Evolutionary conservation across 768 basidiomycete genomes (phyloP), one percentile per base, ranked within the genome.

Genomic region (Lactarius trivialis): DNA sequence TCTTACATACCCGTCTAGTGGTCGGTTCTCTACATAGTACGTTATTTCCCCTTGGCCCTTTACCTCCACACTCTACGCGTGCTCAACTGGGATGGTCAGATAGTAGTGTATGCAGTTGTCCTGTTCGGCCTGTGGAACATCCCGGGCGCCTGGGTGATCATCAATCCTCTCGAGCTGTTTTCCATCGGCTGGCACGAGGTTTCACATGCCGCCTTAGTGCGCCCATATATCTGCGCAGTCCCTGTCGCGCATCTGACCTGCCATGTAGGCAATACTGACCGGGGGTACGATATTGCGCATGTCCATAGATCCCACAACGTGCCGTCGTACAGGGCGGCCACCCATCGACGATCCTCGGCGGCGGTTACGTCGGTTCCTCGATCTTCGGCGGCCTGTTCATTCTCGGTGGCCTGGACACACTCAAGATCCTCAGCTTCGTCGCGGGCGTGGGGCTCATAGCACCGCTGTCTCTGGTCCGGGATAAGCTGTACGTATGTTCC

Each of bases 381-480:
- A 72, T 93, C 11, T 78, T 94, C 28, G 92, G 92, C n/a, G 92
- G 87, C 6, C 77, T 86, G n/a, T 88, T 94, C 68, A 80, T 93
- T 24, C 77, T 93, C 30, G 89, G 85, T 41, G 90, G 90, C n/a
- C 94, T 90, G 77, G 88, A 93, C 71, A 93, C 89, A 3, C 83
- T 96, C 17, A 98, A 98, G 74, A 84, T 97, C 61, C 83, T 93
- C 73, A 94, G 93, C 75, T 93, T 95, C 69, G 85, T 95, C 56
- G 81, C 96, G 55, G 94, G 85, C 36, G 79, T 97, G 36, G 95
- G 93, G 17, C 76, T 98, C 30, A 74, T 96, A n/a, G 82, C 88
- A 33, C 94, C 94, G 1, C 78, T 96, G 52, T 83, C 86, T 15
- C 85, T 95, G 33, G 92, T 95, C 39, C 82, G 92, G 61, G 91